Conservation (phyloP, 352 stramenopile species). For the Phytophthora lateralis region DNA sequence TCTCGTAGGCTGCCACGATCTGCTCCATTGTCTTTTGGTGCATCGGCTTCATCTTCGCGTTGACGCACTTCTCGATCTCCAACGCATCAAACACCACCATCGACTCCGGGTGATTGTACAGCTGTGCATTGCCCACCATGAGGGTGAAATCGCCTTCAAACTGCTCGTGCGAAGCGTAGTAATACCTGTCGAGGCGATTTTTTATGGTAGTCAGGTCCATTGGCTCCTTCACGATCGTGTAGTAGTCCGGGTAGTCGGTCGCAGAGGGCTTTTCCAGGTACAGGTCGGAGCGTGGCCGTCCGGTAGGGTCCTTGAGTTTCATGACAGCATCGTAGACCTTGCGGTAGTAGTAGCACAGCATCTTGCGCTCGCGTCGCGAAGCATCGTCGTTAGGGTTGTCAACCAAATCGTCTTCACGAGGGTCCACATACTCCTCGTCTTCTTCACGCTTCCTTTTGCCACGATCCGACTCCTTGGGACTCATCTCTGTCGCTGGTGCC, state of each 20-base stretch:
- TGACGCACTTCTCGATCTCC: conserved; percentile 88
- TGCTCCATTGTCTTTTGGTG: conserved; percentile 63
- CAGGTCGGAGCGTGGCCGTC: conserved; percentile 68
- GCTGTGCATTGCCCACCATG: conserved; percentile 88
- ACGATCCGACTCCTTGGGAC: conserved; percentile 21
- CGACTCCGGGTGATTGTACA: conserved; percentile 87
- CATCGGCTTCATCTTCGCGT: conserved; percentile 75
- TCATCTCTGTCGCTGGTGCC: conserved; percentile 15
- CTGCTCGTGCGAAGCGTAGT: conserved; percentile 63
- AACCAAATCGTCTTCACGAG: conserved; percentile 30
- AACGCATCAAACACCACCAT: conserved; percentile 83
- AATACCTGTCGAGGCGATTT: conserved; percentile 66
- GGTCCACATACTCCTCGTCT: conserved; percentile 26
- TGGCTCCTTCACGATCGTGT: conserved; percentile 83
- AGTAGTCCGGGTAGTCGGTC: conserved; percentile 90
- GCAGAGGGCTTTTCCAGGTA: conserved; percentile 85
- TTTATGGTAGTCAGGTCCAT: conserved; percentile 92
- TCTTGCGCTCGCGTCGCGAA: conserved; percentile 59
- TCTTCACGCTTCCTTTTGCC: conserved; percentile 45
- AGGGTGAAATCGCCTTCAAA: conserved; percentile 86
- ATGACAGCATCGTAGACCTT: conserved; percentile 87
- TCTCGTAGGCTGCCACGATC: conserved; percentile 69
- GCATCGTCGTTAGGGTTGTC: conserved; percentile 52
- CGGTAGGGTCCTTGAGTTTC: conserved; percentile 74
- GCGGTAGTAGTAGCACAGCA: conserved; percentile 81